Conservation (phyloP, 1,284 basidiomycete genomes). For the Ustilago trichophora region DNA sequence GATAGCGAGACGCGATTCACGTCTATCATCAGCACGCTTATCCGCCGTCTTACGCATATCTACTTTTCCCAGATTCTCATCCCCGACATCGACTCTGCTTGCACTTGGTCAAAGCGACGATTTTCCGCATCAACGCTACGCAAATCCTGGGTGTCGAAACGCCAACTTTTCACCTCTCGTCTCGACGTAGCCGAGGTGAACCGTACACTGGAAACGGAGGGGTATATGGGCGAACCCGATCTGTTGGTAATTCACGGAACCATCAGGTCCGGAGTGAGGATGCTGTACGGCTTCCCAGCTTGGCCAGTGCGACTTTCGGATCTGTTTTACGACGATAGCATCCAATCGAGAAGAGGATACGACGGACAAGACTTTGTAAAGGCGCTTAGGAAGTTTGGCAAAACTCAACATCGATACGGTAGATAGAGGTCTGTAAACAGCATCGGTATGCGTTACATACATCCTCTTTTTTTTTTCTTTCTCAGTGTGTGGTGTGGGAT, state of each 20-base stretch:
- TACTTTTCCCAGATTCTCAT: conserved; percentile 5
- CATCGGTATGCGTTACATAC: no score
- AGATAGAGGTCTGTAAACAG: no score
- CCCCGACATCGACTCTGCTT: conserved; percentile 12
- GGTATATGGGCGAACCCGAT: conserved; percentile 31
- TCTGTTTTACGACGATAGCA: conserved; percentile 25
- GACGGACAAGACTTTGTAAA: conserved; percentile 11
- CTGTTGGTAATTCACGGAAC: conserved; percentile 28
- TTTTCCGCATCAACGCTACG: conserved; percentile 26
- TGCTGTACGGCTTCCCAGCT: conserved; percentile 37
- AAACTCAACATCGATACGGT: conserved; percentile 33
- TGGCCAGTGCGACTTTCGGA: conserved; percentile 38
- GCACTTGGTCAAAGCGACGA: not conserved
- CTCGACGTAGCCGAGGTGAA: conserved; percentile 14
- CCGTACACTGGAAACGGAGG: not conserved
- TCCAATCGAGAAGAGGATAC: conserved; percentile 2
- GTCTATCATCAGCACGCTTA: not conserved
- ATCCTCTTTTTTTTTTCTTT: no score
- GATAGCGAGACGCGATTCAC: conserved; percentile 18
- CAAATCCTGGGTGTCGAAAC: conserved; percentile 19
- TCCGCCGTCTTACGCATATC: not conserved
- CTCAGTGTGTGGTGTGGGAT: no score
- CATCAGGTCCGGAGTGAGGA: not conserved
- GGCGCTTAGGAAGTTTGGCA: conserved; percentile 23
- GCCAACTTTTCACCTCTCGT: not conserved